A percentile compares a stretch with the other conserved stretches of the same genome.
Evolutionary conservation across 805 yeast species (phyloP).

Genomic region (Deakozyma indianensis): DNA sequence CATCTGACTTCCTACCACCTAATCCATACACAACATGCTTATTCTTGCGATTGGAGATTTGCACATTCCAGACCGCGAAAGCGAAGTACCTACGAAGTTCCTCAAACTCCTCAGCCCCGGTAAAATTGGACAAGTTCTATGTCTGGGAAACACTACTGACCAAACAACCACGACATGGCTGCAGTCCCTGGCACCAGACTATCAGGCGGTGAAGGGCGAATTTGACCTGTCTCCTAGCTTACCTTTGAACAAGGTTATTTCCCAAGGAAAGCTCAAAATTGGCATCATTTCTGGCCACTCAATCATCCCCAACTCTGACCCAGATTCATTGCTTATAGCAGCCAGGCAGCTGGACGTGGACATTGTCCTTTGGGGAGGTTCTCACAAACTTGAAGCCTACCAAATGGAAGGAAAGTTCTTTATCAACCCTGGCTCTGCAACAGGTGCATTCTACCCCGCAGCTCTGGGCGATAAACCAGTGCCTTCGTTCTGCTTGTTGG

Average conservation of each 20-base stretch:
- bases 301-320: slow-evolving; percentile 75
- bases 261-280: slow-evolving; percentile 56
- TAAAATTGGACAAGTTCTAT: slow-evolving; percentile 70
- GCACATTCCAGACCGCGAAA: slow-evolving; percentile 76
- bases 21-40: no score
- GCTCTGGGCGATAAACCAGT: slow-evolving; percentile 40
- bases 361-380: slow-evolving; percentile 82
- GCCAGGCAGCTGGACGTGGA: slow-evolving; percentile 92
- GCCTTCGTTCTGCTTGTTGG: slow-evolving; percentile 83
- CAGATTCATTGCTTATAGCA: slow-evolving; percentile 62
- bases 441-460: slow-evolving; percentile 72
- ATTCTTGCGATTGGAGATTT: slow-evolving; percentile 79
- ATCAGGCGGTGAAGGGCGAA: slow-evolving; percentile 72
- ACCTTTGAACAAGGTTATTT: slow-evolving; percentile 52
- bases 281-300: slow-evolving; percentile 81
- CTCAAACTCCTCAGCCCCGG: slow-evolving; percentile 67
- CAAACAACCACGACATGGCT: slow-evolving; percentile 49
- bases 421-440: slow-evolving; percentile 93
- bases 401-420: slow-evolving; percentile 86
- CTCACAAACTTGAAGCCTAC: slow-evolving; percentile 86
- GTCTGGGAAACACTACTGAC: slow-evolving; percentile 72
- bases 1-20: no score
- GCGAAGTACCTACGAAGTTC: slow-evolving; percentile 41
- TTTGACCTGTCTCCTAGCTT: slow-evolving; percentile 42
- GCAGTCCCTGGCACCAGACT: slow-evolving; percentile 52